Evolutionary conservation across 331 rosid species (phyloP).

Genomic region (Quercus tomentella): DNA sequence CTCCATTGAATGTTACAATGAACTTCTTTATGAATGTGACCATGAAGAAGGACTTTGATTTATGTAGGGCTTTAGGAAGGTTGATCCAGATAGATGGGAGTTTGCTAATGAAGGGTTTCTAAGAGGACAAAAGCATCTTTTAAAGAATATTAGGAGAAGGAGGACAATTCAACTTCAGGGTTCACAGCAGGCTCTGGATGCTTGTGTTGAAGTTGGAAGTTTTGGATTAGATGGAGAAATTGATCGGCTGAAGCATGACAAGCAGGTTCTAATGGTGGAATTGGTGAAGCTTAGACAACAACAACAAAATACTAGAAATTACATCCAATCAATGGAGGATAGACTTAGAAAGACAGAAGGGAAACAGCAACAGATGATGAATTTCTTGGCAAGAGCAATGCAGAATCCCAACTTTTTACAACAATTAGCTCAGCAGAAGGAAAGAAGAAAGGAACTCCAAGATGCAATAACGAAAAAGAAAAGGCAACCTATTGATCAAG

Average conservation of each 20-base stretch:
- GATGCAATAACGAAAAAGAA: constrained; percentile 49
- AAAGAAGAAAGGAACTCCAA: constrained; percentile 44
- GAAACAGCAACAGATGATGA: constrained; percentile 66
- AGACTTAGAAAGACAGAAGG: constrained; percentile 54
- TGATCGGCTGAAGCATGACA: constrained; percentile 57
- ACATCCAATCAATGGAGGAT: constrained; percentile 54
- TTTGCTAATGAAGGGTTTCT: constrained; percentile 85
- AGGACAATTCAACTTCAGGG: constrained; percentile 33
- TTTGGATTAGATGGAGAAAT: constrained; percentile 67
- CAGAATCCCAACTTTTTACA: constrained; percentile 53
- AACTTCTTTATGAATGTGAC: constrained; percentile 14
- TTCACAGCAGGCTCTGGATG: constrained; percentile 35
- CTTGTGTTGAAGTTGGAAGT: constrained; percentile 73
- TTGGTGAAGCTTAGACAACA: constrained; percentile 70
- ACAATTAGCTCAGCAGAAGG: constrained; percentile 43
- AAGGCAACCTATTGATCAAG: constrained; percentile 50
- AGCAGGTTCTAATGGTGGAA: constrained; percentile 64
- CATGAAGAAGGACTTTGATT: constrained; percentile 25
- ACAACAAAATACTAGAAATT: constrained; percentile 48
- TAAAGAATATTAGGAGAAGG: constrained; percentile 69
- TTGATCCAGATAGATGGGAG: constrained; percentile 91
- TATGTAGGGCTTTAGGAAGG: constrained; percentile 81
- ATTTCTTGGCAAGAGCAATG: constrained; percentile 71
- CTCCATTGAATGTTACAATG: background rate
- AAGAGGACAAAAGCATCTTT: constrained; percentile 63